Evolutionary conservation across 2,329 filamentous ascomycete species (phyloP).

Genomic region (Ascochyta rabiei): DNA sequence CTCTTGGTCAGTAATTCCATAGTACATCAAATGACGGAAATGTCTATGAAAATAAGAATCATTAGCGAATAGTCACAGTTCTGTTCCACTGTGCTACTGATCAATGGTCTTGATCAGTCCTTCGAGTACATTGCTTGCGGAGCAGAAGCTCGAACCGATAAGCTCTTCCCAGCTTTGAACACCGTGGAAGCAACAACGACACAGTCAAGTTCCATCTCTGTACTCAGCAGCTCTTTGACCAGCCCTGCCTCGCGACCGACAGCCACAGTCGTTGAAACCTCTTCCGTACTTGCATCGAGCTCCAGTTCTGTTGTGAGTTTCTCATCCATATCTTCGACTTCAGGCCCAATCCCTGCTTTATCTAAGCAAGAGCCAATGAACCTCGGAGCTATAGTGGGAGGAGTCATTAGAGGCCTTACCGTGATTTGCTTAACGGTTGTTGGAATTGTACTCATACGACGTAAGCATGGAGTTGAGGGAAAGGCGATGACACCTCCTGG

Average conservation of each 20-base stretch:
- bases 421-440: constrained; percentile 19
- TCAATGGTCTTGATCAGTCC: constrained; percentile 21
- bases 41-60: not conserved
- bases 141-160: constrained; percentile 10
- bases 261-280: constrained; percentile 5
- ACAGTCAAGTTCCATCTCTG: constrained; percentile 7
- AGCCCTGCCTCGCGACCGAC: constrained; percentile 1
- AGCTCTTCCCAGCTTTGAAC: constrained; percentile 7
- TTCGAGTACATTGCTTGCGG: constrained; percentile 25
- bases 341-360: not conserved
- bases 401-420: constrained; percentile 9
- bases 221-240: constrained; percentile 3
- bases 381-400: constrained; percentile 17
- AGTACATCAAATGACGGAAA: not conserved
- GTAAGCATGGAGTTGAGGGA: constrained; percentile 8
- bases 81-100: constrained; percentile 20
- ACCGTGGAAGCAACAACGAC: constrained; percentile 12
- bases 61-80: constrained; percentile 9
- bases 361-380: constrained; percentile 5
- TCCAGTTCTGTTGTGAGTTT: not conserved
- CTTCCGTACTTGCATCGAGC: constrained; percentile 1
- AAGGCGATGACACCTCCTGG: constrained; percentile 1
- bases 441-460: constrained; percentile 17
- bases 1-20: constrained; percentile 14
- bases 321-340: constrained; percentile 1